Evolutionary conservation across 805 yeast genomes (phyloP), one percentile per base, ranked within the genome.

Genomic region (Metschnikowia matae): DNA sequence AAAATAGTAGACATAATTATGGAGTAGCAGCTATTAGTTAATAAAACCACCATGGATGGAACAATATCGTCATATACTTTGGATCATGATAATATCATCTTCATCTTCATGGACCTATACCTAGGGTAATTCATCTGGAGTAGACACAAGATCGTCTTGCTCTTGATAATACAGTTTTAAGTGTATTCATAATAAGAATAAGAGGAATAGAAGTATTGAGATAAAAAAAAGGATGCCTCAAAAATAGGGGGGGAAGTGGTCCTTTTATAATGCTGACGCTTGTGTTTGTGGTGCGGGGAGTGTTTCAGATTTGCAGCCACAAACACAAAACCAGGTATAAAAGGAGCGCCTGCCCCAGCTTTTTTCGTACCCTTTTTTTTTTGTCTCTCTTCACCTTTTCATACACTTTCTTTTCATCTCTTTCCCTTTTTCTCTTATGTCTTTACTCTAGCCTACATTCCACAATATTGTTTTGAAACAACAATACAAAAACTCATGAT

Each of bases 251-350:
- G 26, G 36, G 10, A 18, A 3, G 29, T 4, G 45, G 14, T 14
- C 37, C 31, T 42, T 42, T 15, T 42, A 42, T 42, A 42, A 8
- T 23, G 10, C 21, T 26, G 18, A 3, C 20, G n/a, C 37, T 14
- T 14, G 38, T 2, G n/a, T 31, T 14, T 14, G 38, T 2, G 45
- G 31, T 32, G 45, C 45, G 45, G 38, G 18, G 29, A 8, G 29
- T 18, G 37, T 23, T 23, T 40, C 34, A 34, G n/a, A 33, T 42
- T 33, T 42, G 38, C 45, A 33, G 31, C 45, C 45, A 42, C 37
- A 33, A 32, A 42, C 38, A 20, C 38, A 33, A 20, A 42, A 20
- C n/a, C 15, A 6, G 13, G 5, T 42, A 42, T 42, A 42, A 42
- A 42, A 42, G 45, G 17, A 14, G 6, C 38, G 10, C 38, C 36